Evolutionary conservation across 1,284 basidiomycete genomes (phyloP), one percentile per base, ranked within the genome.

Genomic region (Apiotrichum gracile): DNA sequence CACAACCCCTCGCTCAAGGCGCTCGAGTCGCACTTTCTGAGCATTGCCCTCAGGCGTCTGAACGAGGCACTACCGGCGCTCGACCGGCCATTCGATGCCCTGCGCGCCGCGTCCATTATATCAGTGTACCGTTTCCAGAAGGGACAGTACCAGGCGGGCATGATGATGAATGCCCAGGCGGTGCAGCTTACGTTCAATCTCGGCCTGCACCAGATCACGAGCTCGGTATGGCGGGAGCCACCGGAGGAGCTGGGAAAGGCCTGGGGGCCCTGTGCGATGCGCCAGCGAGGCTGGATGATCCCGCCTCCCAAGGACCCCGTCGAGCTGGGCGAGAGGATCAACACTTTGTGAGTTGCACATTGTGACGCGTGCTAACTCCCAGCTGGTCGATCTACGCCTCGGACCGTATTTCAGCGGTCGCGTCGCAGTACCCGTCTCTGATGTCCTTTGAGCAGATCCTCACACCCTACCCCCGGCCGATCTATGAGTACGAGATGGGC

Each of bases 131-230:
- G 70, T 37, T 72, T 61, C 45, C 62, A 61, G 21, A 53, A 57
- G 34, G 65, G 63, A 12, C 51, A 61, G 33, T 73, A 69, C 48
- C 67, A 67, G 38, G 65, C 69, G 21, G 70, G 65, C 16, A 64
- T 61, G 49, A 62, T 70, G 63, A 62, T 67, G 62, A 58, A 60
- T 12, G 66, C 63, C 2, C 70, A 74, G 52, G 74, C 73, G 0
- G 61, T 70, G 16, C 71, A 73, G 49, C 60, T 76, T 9, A 70
- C 72, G 0, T 74, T 64, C 53, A 69, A 65, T 5, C 68, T 73
- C 55, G 67, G 70, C 3, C 53, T 76, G 54, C 68, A 76, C 57
- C 60, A 59, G 42, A 73, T 73, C 39, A 47, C 57, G 3, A 53
- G 56, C 2, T 63, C 62, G 7, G 63, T 67, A 8, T 69, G 50